These are phyloP conservation scores for Candida corydali DNA, from an alignment of 805 yeast species.

Conservation along the genomic window DNA sequence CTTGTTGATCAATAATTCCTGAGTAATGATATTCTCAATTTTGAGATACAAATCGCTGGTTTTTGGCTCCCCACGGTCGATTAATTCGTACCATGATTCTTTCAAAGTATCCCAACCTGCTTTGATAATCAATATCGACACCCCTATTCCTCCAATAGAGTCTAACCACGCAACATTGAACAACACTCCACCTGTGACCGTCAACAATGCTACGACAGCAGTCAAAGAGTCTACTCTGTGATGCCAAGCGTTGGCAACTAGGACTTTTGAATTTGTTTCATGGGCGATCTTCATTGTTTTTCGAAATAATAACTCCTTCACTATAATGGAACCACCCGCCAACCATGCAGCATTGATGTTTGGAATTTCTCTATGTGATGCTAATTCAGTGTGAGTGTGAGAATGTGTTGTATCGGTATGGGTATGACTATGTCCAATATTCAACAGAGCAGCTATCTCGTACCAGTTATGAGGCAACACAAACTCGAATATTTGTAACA, in stretches of 20 bases:
- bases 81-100: conserved; percentile 67
- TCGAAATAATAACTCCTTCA: conserved; percentile 84
- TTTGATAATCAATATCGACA: conserved; percentile 72
- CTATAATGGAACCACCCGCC: conserved; percentile 80
- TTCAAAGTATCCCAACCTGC: conserved; percentile 80
- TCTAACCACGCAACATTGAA: conserved; percentile 81
- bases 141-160: conserved; percentile 86
- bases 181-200: conserved; percentile 81
- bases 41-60: conserved; percentile 46
- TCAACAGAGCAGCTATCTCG: conserved; percentile 49
- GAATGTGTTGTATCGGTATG: conserved; percentile 31
- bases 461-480: conserved; percentile 57
- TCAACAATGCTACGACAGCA: conserved; percentile 81
- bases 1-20: conserved; percentile 18
- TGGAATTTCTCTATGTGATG: conserved; percentile 20
- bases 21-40: conserved; percentile 37
- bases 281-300: conserved; percentile 80
- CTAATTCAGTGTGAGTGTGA: conserved; percentile 24
- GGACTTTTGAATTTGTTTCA: conserved; percentile 76
- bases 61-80: conserved; percentile 64
- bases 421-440: conserved; percentile 49
- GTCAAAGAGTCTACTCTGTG: conserved; percentile 94
- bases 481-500: conserved; percentile 64
- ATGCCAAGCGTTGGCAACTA: conserved; percentile 98
- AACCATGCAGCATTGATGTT: conserved; percentile 94